Evolutionary conservation across 176 grass and related monocot genomes (phyloP).

Genomic region (Carex scoparia): DNA sequence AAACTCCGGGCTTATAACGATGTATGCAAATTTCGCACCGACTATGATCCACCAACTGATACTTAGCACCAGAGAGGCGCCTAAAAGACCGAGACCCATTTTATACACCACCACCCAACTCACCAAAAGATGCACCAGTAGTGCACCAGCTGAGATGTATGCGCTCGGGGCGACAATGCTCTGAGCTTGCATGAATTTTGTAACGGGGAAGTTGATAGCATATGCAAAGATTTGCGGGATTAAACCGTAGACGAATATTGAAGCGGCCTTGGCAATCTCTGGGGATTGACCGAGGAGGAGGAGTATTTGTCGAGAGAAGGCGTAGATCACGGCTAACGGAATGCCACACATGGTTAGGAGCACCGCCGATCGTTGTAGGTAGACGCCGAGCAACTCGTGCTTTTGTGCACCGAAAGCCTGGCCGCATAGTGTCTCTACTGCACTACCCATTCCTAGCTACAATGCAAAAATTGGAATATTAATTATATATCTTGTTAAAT

Average conservation of each 20-base stretch:
- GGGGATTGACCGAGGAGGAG: conserved; percentile 35
- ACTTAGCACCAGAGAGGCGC: conserved; percentile 55
- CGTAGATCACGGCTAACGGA: conserved; percentile 48
- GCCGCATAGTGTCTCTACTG: conserved; percentile 41
- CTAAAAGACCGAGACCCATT: conserved; percentile 41
- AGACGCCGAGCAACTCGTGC: conserved; percentile 38
- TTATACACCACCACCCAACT: conserved; percentile 43
- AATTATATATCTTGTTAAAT: not conserved
- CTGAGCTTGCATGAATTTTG: conserved; percentile 52
- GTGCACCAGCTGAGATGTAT: conserved; percentile 26
- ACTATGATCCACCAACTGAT: conserved; percentile 63
- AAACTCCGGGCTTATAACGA: conserved; percentile 37
- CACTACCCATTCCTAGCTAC: conserved; percentile 42
- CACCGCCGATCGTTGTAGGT: conserved; percentile 35
- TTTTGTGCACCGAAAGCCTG: conserved; percentile 39
- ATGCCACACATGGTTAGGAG: conserved; percentile 45
- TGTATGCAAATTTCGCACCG: conserved; percentile 51
- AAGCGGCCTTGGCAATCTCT: conserved; percentile 33
- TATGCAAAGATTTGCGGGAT: conserved; percentile 50
- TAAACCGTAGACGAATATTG: conserved; percentile 34
- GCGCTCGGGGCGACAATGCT: conserved; percentile 41
- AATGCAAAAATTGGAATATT: not conserved
- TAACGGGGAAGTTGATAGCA: conserved; percentile 40
- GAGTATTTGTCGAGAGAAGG: conserved; percentile 36
- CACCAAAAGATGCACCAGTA: conserved; percentile 29